A percentile compares a stretch with the other conserved stretches of the same genome.
phyloP scores from a whole-genome alignment of 805 yeast genomes.

The Yarrowia phangngaensis region DNA sequence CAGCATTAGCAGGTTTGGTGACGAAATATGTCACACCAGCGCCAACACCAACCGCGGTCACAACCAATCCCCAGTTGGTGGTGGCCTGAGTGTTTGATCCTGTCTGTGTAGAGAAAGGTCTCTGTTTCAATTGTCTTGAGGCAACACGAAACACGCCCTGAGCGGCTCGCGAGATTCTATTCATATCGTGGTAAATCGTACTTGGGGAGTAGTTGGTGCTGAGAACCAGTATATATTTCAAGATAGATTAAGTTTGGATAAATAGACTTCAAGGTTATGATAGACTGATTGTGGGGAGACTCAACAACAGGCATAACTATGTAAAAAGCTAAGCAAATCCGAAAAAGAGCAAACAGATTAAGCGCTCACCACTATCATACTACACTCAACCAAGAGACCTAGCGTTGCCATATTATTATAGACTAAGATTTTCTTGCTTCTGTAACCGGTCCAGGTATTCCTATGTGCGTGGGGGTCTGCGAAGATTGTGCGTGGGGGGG shows the following conservation, averaged over 20 bases:
- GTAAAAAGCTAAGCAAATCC: too few relatives aligned
- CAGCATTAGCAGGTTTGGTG: conserved; percentile 2
- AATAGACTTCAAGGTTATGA: too few relatives aligned
- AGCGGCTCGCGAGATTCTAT: conserved; percentile 21
- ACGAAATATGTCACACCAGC: conserved; percentile 15
- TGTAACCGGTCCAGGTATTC: too few relatives aligned
- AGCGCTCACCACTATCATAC: too few relatives aligned
- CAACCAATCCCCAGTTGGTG: conserved; percentile 15
- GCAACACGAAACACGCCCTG: conserved; percentile 17
- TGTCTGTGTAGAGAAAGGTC: conserved; percentile 6
- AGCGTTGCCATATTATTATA: too few relatives aligned
- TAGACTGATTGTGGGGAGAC: too few relatives aligned
- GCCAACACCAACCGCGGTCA: conserved; percentile 14
- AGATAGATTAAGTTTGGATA: background rate
- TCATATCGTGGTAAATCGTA: conserved; percentile 3
- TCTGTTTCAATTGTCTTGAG: conserved; percentile 17
- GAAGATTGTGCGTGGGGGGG: too few relatives aligned
- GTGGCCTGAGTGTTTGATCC: conserved; percentile 6
- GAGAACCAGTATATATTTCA: background rate
- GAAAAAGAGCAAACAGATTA: too few relatives aligned
- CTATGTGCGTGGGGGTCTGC: too few relatives aligned
- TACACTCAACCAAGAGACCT: too few relatives aligned
- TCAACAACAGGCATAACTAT: too few relatives aligned
- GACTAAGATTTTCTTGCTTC: too few relatives aligned
- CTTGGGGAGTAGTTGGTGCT: background rate